phyloP scores from a whole-genome alignment of 805 yeast genomes.

The Kodamaea jinghongensis region DNA sequence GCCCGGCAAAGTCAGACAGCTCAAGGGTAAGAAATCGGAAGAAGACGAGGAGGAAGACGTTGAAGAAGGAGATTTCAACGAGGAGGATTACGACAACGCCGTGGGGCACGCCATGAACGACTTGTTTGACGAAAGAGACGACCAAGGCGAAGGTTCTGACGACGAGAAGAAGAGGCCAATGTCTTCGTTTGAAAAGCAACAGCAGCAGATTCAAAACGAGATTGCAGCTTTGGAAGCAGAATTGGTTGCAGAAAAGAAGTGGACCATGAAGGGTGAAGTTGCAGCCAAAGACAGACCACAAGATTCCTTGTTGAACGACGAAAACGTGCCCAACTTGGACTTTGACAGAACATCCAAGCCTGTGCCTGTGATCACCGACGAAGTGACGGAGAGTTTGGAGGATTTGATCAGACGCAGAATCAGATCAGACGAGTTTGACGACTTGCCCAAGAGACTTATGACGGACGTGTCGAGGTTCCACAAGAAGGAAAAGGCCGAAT shows the following conservation, averaged over 20 bases:
- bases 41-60: conserved; percentile 39
- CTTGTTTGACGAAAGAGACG: conserved; percentile 47
- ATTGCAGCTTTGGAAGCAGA: conserved; percentile 80
- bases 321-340: conserved; percentile 55
- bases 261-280: conserved; percentile 95
- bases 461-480: conserved; percentile 62
- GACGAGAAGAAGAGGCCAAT: conserved; percentile 31
- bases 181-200: conserved; percentile 83
- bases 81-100: conserved; percentile 61
- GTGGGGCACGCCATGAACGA: conserved; percentile 62
- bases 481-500: conserved; percentile 50
- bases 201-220: conserved; percentile 69
- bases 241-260: conserved; percentile 83
- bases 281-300: conserved; percentile 74
- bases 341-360: conserved; percentile 95
- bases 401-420: conserved; percentile 86
- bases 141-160: conserved; percentile 33
- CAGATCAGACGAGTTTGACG: conserved; percentile 74
- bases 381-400: conserved; percentile 81
- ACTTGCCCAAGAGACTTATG: conserved; percentile 69
- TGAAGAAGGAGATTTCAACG: conserved; percentile 39
- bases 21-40: conserved; percentile 13
- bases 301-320: conserved; percentile 78
- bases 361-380: conserved; percentile 90
- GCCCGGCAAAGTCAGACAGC: conserved; percentile 26